These are phyloP conservation scores for Malassezia equina DNA, from an alignment of 1,284 basidiomycete species.

Conservation along the genomic window DNA sequence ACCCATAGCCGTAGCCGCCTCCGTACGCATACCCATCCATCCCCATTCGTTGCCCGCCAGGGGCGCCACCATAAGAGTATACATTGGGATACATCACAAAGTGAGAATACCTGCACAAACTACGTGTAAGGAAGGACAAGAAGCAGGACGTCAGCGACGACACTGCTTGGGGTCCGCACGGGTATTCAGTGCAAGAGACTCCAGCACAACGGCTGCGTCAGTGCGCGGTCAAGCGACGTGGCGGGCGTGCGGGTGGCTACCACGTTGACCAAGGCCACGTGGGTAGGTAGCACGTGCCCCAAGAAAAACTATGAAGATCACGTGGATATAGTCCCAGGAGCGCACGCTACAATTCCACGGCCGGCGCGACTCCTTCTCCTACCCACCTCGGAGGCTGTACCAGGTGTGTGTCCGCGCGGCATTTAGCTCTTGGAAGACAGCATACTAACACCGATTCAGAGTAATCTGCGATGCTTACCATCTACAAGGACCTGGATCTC, in stretches of 20 bases:
- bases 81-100: constrained; percentile 7
- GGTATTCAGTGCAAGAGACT: background rate
- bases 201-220: background rate
- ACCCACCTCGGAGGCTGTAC: constrained; percentile 17
- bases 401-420: constrained; percentile 11
- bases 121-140: background rate
- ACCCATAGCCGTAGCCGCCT: background rate
- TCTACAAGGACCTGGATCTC: constrained; percentile 49
- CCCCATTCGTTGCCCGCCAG: background rate
- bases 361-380: constrained; percentile 5
- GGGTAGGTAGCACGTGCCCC: background rate
- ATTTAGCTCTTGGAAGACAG: background rate
- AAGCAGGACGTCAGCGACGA: background rate
- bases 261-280: background rate
- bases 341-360: constrained; percentile 1
- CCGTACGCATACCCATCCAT: constrained; percentile 4
- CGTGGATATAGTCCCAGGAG: background rate
- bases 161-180: background rate
- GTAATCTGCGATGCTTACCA: constrained; percentile 38
- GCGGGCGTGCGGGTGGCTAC: background rate
- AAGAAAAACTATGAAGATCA: background rate
- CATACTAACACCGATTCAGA: constrained; percentile 3
- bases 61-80: constrained; percentile 4
- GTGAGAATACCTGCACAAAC: background rate
- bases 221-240: background rate